Percentiles rank a stretch among this genome's conserved stretches.
phyloP scores from a whole-genome alignment of 2,329 filamentous ascomycete species.

The Aureobasidium sp. region DNA sequence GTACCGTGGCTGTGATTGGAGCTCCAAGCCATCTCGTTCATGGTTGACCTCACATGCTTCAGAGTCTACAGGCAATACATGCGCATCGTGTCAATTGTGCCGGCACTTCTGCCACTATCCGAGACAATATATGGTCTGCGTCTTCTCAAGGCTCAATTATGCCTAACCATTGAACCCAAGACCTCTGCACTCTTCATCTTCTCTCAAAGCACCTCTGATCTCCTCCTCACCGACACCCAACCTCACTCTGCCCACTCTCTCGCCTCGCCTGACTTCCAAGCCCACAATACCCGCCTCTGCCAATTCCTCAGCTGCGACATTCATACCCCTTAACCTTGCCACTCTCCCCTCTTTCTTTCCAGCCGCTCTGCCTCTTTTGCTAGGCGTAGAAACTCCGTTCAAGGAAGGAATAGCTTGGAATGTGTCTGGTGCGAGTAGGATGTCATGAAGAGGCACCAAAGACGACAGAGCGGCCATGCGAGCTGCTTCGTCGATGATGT shows the following conservation, averaged over 20 bases:
- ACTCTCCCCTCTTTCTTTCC: constrained; percentile 28
- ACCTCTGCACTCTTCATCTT: constrained; percentile 79
- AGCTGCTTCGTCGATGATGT: constrained; percentile 80
- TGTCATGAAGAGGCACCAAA: constrained; percentile 53
- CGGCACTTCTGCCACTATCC: no score
- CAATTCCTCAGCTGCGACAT: constrained; percentile 70
- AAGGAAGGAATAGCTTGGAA: constrained; percentile 26
- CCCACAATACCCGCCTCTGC: constrained; percentile 83
- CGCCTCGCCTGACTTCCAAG: constrained; percentile 68
- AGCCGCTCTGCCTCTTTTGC: constrained; percentile 27
- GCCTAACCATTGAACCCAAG: constrained; percentile 53
- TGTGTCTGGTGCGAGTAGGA: constrained; percentile 45
- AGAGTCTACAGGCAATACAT: no score
- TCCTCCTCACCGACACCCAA: constrained; percentile 86
- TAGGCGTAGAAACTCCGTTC: constrained; percentile 21
- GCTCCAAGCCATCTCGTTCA: no score
- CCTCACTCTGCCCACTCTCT: constrained; percentile 79
- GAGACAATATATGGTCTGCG: no score
- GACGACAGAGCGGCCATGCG: constrained; percentile 57
- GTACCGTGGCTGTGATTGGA: no score
- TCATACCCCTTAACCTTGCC: constrained; percentile 53
- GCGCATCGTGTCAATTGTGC: no score
- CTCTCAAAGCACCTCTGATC: constrained; percentile 76
- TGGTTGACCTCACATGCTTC: no score
- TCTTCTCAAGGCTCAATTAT: background rate